Percentiles rank a stretch among this genome's conserved stretches.
phyloP scores from a whole-genome alignment of 352 stramenopile genomes.

The Pilasporangium apinafurcum region DNA sequence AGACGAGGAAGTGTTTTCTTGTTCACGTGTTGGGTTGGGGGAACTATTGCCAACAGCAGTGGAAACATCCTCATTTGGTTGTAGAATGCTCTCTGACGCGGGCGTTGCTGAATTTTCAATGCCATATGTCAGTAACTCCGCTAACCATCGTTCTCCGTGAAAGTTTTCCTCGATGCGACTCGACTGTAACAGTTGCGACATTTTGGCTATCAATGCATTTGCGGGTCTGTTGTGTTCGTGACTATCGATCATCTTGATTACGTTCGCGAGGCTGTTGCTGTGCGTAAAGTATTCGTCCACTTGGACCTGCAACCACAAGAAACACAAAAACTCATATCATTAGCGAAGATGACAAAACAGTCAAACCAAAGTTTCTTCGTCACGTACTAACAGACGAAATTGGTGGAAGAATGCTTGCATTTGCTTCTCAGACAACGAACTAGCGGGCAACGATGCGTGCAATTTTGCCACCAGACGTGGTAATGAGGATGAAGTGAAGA shows the following conservation, averaged over 20 bases:
- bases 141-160: slow-evolving; percentile 42
- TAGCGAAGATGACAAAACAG: neutral
- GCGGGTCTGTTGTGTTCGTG: slow-evolving; percentile 8
- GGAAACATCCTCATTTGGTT: no score
- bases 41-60: no score
- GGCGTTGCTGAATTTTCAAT: slow-evolving; percentile 7
- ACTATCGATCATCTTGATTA: slow-evolving; percentile 12
- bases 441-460: slow-evolving; percentile 1
- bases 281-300: slow-evolving; percentile 40
- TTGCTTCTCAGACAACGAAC: slow-evolving; percentile 25
- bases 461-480: slow-evolving; percentile 19
- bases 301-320: slow-evolving; percentile 7
- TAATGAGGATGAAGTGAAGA: slow-evolving; percentile 3
- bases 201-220: slow-evolving; percentile 20
- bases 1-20: neutral
- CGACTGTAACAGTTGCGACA: slow-evolving; percentile 20
- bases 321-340: neutral
- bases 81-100: slow-evolving; percentile 8
- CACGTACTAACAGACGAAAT: slow-evolving; percentile 17
- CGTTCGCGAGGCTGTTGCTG: slow-evolving; percentile 23
- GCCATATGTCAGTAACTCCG: slow-evolving; percentile 29
- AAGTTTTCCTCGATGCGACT: slow-evolving; percentile 24
- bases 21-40: slow-evolving; percentile 4
- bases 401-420: slow-evolving; percentile 28
- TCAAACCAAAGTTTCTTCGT: no score